Evolutionary conservation across 352 stramenopile species (phyloP), one percentile per base, ranked within the genome.

Genomic region (Globisporangium middletonii): DNA sequence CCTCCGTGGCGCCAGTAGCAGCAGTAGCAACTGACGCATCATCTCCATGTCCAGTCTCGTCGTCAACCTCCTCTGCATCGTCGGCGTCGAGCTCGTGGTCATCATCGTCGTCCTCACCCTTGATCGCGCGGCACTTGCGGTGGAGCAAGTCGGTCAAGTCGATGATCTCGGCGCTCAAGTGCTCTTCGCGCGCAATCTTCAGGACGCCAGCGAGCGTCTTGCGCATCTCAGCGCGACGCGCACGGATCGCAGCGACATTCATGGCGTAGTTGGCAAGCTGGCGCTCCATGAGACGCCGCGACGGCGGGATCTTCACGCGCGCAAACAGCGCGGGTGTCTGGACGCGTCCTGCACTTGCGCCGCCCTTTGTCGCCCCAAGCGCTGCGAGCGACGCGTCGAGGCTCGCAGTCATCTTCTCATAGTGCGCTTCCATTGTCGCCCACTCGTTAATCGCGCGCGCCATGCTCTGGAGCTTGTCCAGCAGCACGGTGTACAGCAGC

Each of bases 401-500:
- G 43, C 59, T 84, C 5, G 69, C 60, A 18, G 79, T 83, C 75
- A 86, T 88, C 27, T 68, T 76, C 46, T 80, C 67, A 43, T 84
- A 92, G 62, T 92, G 81, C 1, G 37, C 55, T 56, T 88, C 77
- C 77, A 89, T 92, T 56, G 79, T 82, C 28, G 72, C 66, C 81
- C 81, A 92, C 52, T 92, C 79, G 38, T 89, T 89, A 26, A 92
- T 64, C 3, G 71, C 78, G 1, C 65, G 59, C 8, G 77, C 75
- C 12, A 88, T 73, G 19, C 73, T 72, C 15, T 70, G 73, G 4
- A 92, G 67, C 55, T 89, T 89, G 55, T 92, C 77, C 15, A 88
- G 55, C 55, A 92, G 60, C 23, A 92, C 76, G 0, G 81, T 92
- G n/a, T 83, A 55, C 30, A 92, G 62, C 3, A 92, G 63, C 51